Percentiles rank a stretch among this genome's conserved stretches.
phyloP scores from a whole-genome alignment of 2,329 filamentous ascomycete species.

The Cordyceps cicadae region DNA sequence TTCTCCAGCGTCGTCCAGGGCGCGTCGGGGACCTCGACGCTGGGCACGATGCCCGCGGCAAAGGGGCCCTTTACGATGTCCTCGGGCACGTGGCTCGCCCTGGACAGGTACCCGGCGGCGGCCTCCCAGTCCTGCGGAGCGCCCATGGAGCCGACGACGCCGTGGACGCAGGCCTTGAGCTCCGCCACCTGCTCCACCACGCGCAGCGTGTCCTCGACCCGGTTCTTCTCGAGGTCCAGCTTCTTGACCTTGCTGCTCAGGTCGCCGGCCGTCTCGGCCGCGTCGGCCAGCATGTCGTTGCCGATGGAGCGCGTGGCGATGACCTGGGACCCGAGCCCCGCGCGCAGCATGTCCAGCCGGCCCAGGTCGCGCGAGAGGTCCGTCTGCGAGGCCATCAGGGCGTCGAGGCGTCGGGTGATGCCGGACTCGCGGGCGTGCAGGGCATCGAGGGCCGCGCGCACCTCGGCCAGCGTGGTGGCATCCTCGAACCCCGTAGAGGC shows the following conservation, averaged over 20 bases:
- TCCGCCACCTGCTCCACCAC: conserved; percentile 96
- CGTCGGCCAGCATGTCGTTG: conserved; percentile 82
- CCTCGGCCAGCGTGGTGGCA: conserved; percentile 67
- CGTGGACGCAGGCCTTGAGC: conserved; percentile 91
- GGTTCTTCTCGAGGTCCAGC: conserved; percentile 82
- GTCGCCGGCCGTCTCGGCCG: conserved; percentile 74
- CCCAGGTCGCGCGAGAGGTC: conserved; percentile 80
- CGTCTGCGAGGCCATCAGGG: conserved; percentile 72
- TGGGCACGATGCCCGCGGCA: conserved; percentile 86
- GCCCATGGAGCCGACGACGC: conserved; percentile 92
- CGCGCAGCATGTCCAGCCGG: conserved; percentile 80
- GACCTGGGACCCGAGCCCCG: conserved; percentile 78
- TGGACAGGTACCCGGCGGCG: conserved; percentile 78
- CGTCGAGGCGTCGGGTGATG: conserved; percentile 66
- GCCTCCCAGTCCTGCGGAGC: conserved; percentile 98
- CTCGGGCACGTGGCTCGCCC: conserved; percentile 72
- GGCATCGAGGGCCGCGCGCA: conserved; percentile 66
- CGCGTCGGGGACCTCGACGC: conserved; percentile 87
- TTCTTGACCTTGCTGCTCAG: conserved; percentile 81
- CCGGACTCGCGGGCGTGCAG: conserved; percentile 68
- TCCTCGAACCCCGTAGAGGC: conserved; percentile 45
- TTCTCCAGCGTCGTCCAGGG: conserved; percentile 79
- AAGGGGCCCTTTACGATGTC: conserved; percentile 77
- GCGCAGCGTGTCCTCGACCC: conserved; percentile 80
- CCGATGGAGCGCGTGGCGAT: conserved; percentile 75